phyloP scores from a whole-genome alignment of 306 rosid genomes.

The Clitoria ternatea region DNA sequence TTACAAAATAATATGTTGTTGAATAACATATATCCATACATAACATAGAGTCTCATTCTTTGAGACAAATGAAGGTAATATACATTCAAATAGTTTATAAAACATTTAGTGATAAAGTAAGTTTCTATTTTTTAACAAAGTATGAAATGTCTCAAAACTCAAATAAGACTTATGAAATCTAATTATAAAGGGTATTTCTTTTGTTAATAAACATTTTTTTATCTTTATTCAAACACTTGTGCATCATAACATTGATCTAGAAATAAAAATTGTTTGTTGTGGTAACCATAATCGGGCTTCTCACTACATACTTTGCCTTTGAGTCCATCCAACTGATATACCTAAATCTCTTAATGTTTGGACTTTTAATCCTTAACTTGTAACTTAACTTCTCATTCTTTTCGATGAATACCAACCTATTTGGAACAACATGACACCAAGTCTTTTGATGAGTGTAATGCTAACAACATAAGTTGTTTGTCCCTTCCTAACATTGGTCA shows the following conservation, averaged over 20 bases:
- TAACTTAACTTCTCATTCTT: constrained; percentile 41
- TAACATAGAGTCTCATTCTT: too few species aligned
- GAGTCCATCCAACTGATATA: constrained; percentile 50
- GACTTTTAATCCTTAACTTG: constrained; percentile 40
- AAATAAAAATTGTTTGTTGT: neutral
- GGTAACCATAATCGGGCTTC: constrained; percentile 56
- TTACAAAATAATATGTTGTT: too few species aligned
- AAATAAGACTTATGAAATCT: too few species aligned
- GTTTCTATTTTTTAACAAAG: too few species aligned
- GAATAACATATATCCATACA: too few species aligned
- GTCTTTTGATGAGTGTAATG: constrained; percentile 32
- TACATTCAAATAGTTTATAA: too few species aligned
- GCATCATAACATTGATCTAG: neutral
- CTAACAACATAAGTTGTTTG: constrained; percentile 36
- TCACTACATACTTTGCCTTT: constrained; percentile 31
- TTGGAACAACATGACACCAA: constrained; percentile 37
- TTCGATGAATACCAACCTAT: constrained; percentile 37
- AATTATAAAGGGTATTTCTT: too few species aligned
- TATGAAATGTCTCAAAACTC: too few species aligned
- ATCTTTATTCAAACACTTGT: neutral
- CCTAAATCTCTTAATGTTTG: constrained; percentile 28
- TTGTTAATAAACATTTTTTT: neutral
- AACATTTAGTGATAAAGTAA: too few species aligned
- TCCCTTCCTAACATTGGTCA: constrained; percentile 53
- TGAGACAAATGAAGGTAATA: too few species aligned